Conservation (phyloP, 148 eudicot genomes). For the Dysphania ambrosioides region DNA sequence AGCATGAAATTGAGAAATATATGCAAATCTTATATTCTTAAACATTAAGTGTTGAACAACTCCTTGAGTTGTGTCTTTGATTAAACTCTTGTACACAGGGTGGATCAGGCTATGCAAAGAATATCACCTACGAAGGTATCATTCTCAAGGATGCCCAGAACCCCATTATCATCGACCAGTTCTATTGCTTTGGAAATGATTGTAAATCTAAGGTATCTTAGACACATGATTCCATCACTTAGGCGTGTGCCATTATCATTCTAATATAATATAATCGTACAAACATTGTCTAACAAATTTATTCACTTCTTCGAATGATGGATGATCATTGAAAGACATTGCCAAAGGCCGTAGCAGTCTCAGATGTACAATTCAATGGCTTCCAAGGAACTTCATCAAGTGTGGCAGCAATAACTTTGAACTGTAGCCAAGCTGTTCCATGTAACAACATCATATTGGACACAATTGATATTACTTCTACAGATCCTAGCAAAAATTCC, state of each 20-base stretch:
- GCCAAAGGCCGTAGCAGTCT: conserved; percentile 13
- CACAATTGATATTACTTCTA: not conserved
- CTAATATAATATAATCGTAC: no score
- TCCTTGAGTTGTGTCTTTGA: not conserved
- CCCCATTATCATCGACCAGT: conserved; percentile 55
- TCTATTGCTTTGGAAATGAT: conserved; percentile 22
- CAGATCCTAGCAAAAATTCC: not conserved
- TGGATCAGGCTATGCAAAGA: conserved; percentile 48
- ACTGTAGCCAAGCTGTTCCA: conserved; percentile 12
- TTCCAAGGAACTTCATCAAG: conserved; percentile 17
- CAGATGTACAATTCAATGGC: conserved; percentile 8
- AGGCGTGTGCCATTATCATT: no score
- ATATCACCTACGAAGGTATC: conserved; percentile 38
- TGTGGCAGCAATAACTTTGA: conserved; percentile 12
- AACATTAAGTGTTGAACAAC: no score
- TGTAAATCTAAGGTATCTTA: not conserved
- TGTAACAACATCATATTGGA: conserved; percentile 8
- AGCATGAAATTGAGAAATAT: no score
- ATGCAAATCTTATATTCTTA: no score
- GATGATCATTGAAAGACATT: no score
- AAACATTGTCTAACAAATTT: no score
- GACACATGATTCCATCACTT: no score
- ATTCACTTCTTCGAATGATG: no score
- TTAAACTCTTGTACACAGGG: conserved; percentile 25
- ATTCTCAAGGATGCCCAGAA: conserved; percentile 26